Conservation (phyloP, 306 rosid genomes). For the Echinosophora koreensis region DNA sequence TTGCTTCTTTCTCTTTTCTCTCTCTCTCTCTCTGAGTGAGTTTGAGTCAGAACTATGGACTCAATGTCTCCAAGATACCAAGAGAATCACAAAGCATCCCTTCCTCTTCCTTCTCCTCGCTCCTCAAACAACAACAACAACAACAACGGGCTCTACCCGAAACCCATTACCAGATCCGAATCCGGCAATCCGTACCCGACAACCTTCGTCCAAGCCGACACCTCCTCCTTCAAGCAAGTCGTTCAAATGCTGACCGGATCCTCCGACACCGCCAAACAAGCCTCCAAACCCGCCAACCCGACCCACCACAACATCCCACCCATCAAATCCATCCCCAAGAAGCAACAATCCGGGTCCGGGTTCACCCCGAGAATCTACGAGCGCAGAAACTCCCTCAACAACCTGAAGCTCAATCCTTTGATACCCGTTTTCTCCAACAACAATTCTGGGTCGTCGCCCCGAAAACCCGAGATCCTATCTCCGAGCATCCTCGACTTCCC, state of each 20-base stretch:
- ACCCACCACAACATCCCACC: slow-evolving; percentile 76
- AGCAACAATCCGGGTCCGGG: slow-evolving; percentile 46
- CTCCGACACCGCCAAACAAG: slow-evolving; percentile 74
- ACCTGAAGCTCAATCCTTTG: slow-evolving; percentile 72
- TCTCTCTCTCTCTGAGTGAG: background rate
- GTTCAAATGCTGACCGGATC: slow-evolving; percentile 99
- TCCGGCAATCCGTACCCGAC: slow-evolving; percentile 88
- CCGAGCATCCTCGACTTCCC: slow-evolving; percentile 96
- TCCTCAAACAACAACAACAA: background rate
- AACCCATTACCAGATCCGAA: slow-evolving; percentile 83
- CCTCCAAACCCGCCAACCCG: slow-evolving; percentile 42
- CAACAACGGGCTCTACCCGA: slow-evolving; percentile 49
- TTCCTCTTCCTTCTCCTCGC: slow-evolving; percentile 48
- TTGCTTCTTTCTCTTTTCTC: background rate
- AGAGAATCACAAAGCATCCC: slow-evolving; percentile 36
- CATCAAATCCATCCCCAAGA: slow-evolving; percentile 68
- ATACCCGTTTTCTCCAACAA: slow-evolving; percentile 54
- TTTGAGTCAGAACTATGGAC: slow-evolving; percentile 55
- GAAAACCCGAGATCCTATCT: slow-evolving; percentile 80
- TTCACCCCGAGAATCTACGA: slow-evolving; percentile 88
- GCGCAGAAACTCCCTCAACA: slow-evolving; percentile 76
- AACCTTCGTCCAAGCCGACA: slow-evolving; percentile 92
- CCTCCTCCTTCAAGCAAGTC: slow-evolving; percentile 89
- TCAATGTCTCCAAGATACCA: slow-evolving; percentile 56
- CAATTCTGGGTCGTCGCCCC: slow-evolving; percentile 63